phyloP scores from a whole-genome alignment of 192 early-diverging fungal species.

The Mycoemilia scoparia region DNA sequence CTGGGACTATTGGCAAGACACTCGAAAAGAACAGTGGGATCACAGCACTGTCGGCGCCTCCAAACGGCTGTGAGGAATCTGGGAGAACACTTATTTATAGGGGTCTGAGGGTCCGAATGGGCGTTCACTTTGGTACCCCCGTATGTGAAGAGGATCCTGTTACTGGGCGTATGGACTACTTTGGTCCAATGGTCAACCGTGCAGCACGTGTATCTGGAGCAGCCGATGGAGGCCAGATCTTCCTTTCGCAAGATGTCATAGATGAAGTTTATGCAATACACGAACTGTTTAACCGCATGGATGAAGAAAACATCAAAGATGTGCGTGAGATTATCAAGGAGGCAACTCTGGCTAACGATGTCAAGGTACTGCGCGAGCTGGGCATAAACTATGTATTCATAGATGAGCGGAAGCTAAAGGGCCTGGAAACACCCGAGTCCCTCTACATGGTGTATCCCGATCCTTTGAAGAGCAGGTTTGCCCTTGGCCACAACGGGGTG shows the following conservation, averaged over 20 bases:
- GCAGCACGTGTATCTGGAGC: slow-evolving; percentile 63
- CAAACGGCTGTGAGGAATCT: slow-evolving; percentile 13
- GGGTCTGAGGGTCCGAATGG: slow-evolving; percentile 82
- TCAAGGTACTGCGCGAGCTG: slow-evolving; percentile 43
- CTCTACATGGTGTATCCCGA: slow-evolving; percentile 49
- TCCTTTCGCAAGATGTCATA: slow-evolving; percentile 66
- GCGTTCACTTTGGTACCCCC: slow-evolving; percentile 75
- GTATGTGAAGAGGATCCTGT: slow-evolving; percentile 76
- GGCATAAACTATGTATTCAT: slow-evolving; percentile 51
- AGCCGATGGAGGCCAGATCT: slow-evolving; percentile 81
- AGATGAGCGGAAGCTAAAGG: slow-evolving; percentile 72
- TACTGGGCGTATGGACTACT: slow-evolving; percentile 89
- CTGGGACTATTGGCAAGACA: slow-evolving; percentile 9
- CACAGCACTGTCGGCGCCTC: neutral
- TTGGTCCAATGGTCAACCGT: slow-evolving; percentile 84
- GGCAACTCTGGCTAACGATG: slow-evolving; percentile 28
- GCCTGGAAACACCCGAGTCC: slow-evolving; percentile 73
- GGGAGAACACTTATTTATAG: slow-evolving; percentile 46
- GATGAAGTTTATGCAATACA: slow-evolving; percentile 33
- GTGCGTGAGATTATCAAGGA: slow-evolving; percentile 31
- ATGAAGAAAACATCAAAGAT: slow-evolving; percentile 24
- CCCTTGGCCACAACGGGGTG: no score
- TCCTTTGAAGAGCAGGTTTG: slow-evolving; percentile 20
- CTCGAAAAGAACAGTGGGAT: neutral
- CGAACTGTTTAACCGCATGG: slow-evolving; percentile 24